Evolutionary conservation across 2,329 filamentous ascomycete species (phyloP).

Genomic region (Fusarium abutilonis): DNA sequence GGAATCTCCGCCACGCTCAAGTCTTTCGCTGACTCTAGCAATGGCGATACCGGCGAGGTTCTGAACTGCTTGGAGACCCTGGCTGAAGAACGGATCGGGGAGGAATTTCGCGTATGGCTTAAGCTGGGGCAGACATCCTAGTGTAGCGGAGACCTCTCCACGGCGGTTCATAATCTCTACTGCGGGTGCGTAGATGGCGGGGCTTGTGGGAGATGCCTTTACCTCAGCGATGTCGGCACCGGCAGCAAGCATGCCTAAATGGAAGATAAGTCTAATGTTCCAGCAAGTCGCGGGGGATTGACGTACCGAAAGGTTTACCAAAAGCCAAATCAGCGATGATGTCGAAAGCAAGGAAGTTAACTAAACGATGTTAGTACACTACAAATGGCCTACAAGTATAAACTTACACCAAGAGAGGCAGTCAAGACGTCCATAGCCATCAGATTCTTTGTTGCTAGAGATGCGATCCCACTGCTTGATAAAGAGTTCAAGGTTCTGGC

Average conservation of each 20-base stretch:
- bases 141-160: slow-evolving; percentile 83
- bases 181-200: slow-evolving; percentile 77
- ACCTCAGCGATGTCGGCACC: slow-evolving; percentile 82
- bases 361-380: slow-evolving; percentile 1
- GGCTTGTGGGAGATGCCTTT: slow-evolving; percentile 65
- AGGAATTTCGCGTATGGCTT: slow-evolving; percentile 84
- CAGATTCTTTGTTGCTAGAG: slow-evolving; percentile 63
- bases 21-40: slow-evolving; percentile 77
- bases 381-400: rapidly evolving
- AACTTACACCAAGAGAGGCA: slow-evolving; percentile 74
- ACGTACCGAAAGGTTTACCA: slow-evolving; percentile 58
- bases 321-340: slow-evolving; percentile 62
- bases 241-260: slow-evolving; percentile 71
- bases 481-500: slow-evolving; percentile 80
- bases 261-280: background rate
- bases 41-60: slow-evolving; percentile 89
- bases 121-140: slow-evolving; percentile 77
- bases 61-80: slow-evolving; percentile 78
- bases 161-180: slow-evolving; percentile 90
- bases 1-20: slow-evolving; percentile 70
- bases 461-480: slow-evolving; percentile 76
- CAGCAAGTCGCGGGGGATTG: rapidly evolving
- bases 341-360: slow-evolving; percentile 64
- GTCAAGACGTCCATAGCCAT: slow-evolving; percentile 70
- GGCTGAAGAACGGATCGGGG: slow-evolving; percentile 82